A percentile compares a stretch with the other conserved stretches of the same genome.
Evolutionary conservation across 1,139 yeast genomes (phyloP).

Genomic region (Sugiyamaella xylanicola): DNA sequence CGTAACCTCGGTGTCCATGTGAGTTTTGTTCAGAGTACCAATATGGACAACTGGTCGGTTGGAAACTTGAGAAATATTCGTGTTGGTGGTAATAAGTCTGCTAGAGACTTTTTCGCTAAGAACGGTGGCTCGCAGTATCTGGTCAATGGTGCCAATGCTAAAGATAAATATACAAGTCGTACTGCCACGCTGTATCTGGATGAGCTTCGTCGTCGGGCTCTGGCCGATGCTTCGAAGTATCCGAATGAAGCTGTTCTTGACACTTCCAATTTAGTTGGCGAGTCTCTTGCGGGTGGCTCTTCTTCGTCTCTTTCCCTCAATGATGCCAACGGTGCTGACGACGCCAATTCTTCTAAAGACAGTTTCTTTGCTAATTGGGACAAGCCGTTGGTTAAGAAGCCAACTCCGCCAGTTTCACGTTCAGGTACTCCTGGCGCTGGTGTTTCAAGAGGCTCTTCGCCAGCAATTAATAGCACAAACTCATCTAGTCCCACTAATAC

Average conservation of each 20-base stretch:
- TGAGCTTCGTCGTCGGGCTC: conserved; percentile 69
- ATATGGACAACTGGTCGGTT: conserved; percentile 90
- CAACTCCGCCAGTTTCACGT: conserved; percentile 59
- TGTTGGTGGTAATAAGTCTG: conserved; percentile 87
- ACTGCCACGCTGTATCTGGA: conserved; percentile 79
- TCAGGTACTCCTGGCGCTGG: conserved; percentile 45
- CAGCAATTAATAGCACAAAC: conserved; percentile 26
- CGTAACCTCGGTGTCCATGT: conserved; percentile 96
- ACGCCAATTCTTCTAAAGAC: conserved; percentile 51
- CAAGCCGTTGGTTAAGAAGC: conserved; percentile 57
- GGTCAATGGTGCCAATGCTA: conserved; percentile 59
- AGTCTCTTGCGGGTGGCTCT: conserved; percentile 38
- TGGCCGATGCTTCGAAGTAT: conserved; percentile 64
- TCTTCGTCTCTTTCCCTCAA: conserved; percentile 39
- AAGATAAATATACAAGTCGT: conserved; percentile 75
- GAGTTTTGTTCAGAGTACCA: conserved; percentile 90
- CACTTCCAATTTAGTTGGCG: conserved; percentile 38
- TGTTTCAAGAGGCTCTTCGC: conserved; percentile 30
- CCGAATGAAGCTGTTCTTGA: conserved; percentile 64
- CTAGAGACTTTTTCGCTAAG: conserved; percentile 77
- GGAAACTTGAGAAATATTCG: conserved; percentile 87
- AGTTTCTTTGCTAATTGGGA: conserved; percentile 94
- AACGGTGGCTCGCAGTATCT: conserved; percentile 81
- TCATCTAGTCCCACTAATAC: conserved; percentile 29
- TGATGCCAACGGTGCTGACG: conserved; percentile 14